These are phyloP conservation scores for Dendrobium catenatum DNA, from an alignment of 106 monocot genomes.

Conservation along the genomic window DNA sequence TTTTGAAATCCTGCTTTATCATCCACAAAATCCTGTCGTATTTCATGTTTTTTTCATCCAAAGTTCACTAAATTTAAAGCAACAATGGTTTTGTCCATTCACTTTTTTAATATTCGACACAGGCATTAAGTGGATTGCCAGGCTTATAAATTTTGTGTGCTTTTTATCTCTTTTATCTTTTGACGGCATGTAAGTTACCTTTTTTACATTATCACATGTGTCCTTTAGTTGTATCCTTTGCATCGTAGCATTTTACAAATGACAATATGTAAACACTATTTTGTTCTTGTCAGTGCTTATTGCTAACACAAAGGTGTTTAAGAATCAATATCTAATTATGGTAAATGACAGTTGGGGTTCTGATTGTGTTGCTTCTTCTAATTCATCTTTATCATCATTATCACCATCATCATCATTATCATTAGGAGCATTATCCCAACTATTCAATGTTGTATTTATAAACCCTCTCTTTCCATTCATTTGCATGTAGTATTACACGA, in stretches of 20 bases:
- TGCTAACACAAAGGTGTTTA: not conserved
- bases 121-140: not conserved
- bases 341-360: not conserved
- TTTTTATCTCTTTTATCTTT: not conserved
- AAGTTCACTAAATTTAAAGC: not conserved
- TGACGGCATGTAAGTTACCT: not conserved
- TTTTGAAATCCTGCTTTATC: no score
- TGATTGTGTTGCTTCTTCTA: not conserved
- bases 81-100: not conserved
- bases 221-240: no score
- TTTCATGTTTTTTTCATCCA: not conserved
- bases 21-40: no score
- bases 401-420: no score
- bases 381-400: not conserved
- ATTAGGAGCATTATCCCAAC: not conserved
- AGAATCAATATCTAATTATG: not conserved
- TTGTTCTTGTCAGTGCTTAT: not conserved
- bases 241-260: not conserved
- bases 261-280: not conserved
- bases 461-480: no score
- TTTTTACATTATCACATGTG: not conserved
- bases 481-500: not conserved
- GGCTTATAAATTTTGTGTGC: not conserved
- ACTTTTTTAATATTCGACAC: not conserved
- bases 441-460: not conserved